Conservation (phyloP, 305 asterid genomes). For the Plantago lanceolata region DNA sequence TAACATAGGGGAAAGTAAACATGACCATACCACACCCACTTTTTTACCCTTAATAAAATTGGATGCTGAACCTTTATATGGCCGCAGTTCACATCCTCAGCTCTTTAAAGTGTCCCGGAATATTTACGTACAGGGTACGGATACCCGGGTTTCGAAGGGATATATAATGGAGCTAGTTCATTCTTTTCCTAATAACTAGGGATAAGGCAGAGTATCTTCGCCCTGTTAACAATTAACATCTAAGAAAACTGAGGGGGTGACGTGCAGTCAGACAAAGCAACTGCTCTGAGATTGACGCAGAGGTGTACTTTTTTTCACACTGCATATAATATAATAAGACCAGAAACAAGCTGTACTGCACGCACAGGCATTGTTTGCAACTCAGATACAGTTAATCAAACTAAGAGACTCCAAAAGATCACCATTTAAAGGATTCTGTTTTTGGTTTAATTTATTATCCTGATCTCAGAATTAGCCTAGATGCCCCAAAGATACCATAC, state of each 20-base stretch:
- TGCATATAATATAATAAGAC: background rate
- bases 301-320: background rate
- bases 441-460: background rate
- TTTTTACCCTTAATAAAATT: background rate
- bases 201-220: background rate
- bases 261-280: background rate
- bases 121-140: background rate
- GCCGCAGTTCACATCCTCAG: background rate
- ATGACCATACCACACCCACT: background rate
- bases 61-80: background rate
- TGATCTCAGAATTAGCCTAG: constrained; percentile 9
- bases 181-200: background rate
- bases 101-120: background rate
- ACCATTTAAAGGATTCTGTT: constrained; percentile 8
- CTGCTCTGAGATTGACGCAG: background rate
- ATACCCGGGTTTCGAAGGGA: background rate
- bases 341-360: constrained; percentile 14
- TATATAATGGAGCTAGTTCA: background rate
- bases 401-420: constrained; percentile 19
- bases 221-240: background rate
- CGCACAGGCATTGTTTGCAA: constrained; percentile 15
- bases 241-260: no score
- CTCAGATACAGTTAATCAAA: background rate
- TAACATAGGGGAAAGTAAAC: background rate
- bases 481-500: constrained; percentile 10